A percentile compares a stretch with the other conserved stretches of the same genome.
These are phyloP conservation scores for Flaveria trinervia DNA, from an alignment of 129 eudicot species.

Conservation along the genomic window DNA sequence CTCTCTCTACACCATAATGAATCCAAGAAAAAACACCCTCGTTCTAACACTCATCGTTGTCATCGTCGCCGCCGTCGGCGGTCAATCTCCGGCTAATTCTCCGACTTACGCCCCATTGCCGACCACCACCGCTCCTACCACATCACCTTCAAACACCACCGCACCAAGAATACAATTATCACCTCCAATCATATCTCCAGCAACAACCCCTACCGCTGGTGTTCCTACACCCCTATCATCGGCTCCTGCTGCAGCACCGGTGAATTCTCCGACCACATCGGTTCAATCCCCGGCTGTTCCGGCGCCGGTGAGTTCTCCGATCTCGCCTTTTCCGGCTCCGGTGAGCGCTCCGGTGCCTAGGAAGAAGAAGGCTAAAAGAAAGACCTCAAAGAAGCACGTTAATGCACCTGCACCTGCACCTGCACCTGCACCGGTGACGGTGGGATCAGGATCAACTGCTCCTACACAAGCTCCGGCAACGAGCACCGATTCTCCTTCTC, in stretches of 20 bases:
- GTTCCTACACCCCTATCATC: constrained; percentile 3
- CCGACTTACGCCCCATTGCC: constrained; percentile 14
- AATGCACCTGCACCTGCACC: constrained; percentile 48
- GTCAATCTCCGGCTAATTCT: constrained; percentile 30
- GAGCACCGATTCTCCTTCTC: constrained; percentile 42
- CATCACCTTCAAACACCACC: constrained; percentile 25
- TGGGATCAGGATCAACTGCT: constrained; percentile 40
- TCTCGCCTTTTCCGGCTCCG: constrained; percentile 27
- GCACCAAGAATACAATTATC: constrained; percentile 12
- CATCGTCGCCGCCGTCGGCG: constrained; percentile 29
- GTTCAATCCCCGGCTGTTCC: constrained; percentile 25
- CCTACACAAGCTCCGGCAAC: constrained; percentile 58
- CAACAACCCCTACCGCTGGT: constrained; percentile 1
- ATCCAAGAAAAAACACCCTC: constrained; percentile 3
- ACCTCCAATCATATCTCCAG: constrained; percentile 25
- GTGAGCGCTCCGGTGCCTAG: constrained; percentile 46
- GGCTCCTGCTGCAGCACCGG: constrained; percentile 33
- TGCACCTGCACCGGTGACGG: constrained; percentile 36
- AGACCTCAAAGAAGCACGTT: constrained; percentile 35
- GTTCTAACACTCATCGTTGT: constrained; percentile 19
- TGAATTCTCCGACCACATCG: constrained; percentile 40
- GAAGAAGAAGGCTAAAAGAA: constrained; percentile 45
- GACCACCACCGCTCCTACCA: constrained; percentile 18
- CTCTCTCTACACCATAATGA: constrained; percentile 25
- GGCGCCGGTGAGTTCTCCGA: constrained; percentile 39